Evolutionary conservation across 768 basidiomycete genomes (phyloP).

Genomic region (Collybiopsis confluens): DNA sequence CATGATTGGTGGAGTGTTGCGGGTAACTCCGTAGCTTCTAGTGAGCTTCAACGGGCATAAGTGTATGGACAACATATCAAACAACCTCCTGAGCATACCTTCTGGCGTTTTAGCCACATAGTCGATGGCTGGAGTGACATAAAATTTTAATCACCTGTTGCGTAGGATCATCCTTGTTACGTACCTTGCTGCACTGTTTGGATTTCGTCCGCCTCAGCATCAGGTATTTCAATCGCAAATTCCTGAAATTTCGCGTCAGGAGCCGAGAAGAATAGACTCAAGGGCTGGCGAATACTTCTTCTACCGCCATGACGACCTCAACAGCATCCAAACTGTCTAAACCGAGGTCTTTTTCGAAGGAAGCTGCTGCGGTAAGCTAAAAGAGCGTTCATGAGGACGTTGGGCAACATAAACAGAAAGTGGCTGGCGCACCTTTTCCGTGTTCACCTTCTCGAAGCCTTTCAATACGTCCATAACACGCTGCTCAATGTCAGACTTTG

Average conservation of each 20-base stretch:
- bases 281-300: conserved; percentile 56
- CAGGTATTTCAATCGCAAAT: conserved; percentile 96
- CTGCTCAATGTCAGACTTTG: conserved; percentile 62
- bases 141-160: conserved; percentile 8
- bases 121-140: conserved; percentile 70
- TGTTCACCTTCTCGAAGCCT: conserved; percentile 86
- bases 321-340: conserved; percentile 96
- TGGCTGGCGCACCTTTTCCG: conserved; percentile 49
- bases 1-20: conserved; percentile 29
- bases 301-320: conserved; percentile 98
- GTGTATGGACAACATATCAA: conserved; percentile 7
- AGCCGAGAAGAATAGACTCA: not conserved
- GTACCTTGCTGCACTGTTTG: conserved; percentile 87
- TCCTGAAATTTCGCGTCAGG: conserved; percentile 49
- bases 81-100: conserved; percentile 41
- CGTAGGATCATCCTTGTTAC: conserved; percentile 19
- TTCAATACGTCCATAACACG: conserved; percentile 82
- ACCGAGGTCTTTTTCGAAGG: conserved; percentile 80
- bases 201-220: conserved; percentile 93
- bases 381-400: not conserved
- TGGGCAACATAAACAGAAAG: not conserved
- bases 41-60: conserved; percentile 35
- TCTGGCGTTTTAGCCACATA: conserved; percentile 93
- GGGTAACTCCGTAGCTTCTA: conserved; percentile 36
- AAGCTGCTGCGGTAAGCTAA: conserved; percentile 62